Base-by-base conservation (phyloP, 257 asterid genomes). In the Striga asiatica region DNA sequence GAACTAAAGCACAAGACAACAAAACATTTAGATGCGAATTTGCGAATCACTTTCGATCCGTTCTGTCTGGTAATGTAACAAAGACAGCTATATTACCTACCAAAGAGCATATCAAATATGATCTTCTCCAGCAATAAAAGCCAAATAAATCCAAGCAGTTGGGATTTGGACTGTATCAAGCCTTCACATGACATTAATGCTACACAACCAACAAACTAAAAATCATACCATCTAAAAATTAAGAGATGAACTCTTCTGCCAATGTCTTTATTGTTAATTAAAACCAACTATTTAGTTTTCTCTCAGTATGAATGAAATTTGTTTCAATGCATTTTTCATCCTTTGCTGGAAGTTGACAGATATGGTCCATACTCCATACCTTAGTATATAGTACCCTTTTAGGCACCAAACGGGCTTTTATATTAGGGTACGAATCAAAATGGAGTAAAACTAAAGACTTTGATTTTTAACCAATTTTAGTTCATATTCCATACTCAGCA, bases 61-160 rank as follows among this genome's bases (percentile, higher is more conserved):
- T 56, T 45, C 61, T 69, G 62, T 58, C 78, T 66, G 65, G 74
- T 72, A 66, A 72, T 38, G 46, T 34, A 25, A 65, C 32, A 68
- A 32, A 43, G 6, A 43, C 19, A 18, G n/a, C n/a, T 25, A 69
- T 41, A 38, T 19, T 58, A 66, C 78, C 81, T 50, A 76, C 66
- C 75, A 75, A 61, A 52, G 61, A 54, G 62, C 75, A 73, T 31
- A 61, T 62, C 67, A 76, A 79, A 73, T 22, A 66, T 67, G 66
- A 50, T 48, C 51, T 35, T 60, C 61, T 39, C 57, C 46, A 64
- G 63, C 63, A 58, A 64, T 52, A 62, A 37, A 64, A 43, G 64
- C 54, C 32, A 16, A 27, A 66, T 46, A 32, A 64, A 72, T 66
- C 53, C 61, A 70, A 38, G 65, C 71, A 62, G 71, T 67, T 65